Conservation (phyloP, 768 basidiomycete genomes). For the Hygrocybe punicea region DNA sequence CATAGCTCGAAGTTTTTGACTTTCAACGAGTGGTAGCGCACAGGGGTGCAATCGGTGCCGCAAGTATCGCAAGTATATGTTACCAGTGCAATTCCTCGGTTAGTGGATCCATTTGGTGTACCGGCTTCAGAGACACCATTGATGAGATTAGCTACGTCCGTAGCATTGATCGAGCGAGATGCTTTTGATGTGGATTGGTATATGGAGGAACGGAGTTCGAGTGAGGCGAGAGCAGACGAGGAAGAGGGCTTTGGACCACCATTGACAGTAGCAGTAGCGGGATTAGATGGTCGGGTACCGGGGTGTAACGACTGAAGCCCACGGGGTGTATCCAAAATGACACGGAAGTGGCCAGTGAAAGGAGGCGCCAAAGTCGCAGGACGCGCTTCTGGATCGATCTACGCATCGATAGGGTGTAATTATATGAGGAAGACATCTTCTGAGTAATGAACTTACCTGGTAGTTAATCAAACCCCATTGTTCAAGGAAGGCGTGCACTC, state of each 20-base stretch:
- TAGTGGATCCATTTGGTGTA: conserved; percentile 46
- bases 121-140: conserved; percentile 48
- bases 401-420: conserved; percentile 6
- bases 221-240: conserved; percentile 58
- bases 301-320: conserved; percentile 93
- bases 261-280: conserved; percentile 44
- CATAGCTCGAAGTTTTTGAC: conserved; percentile 90
- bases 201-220: conserved; percentile 84
- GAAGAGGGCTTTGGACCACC: conserved; percentile 44
- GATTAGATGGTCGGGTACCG: conserved; percentile 58
- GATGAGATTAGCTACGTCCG: conserved; percentile 65
- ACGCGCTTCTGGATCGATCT: conserved; percentile 97
- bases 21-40: conserved; percentile 91
- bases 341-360: conserved; percentile 98
- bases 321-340: conserved; percentile 93
- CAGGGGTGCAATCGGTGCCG: conserved; percentile 84
- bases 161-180: conserved; percentile 61
- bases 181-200: conserved; percentile 86
- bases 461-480: conserved; percentile 99
- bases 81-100: conserved; percentile 17
- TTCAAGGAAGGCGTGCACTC: conserved; percentile 97
- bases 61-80: conserved; percentile 87
- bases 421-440: neutral
- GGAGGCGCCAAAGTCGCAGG: conserved; percentile 94
- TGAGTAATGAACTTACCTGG: conserved; percentile 57